These are phyloP conservation scores for Dictyostelium citrinum DNA, from an alignment of 78 protist species.

Conservation along the genomic window DNA sequence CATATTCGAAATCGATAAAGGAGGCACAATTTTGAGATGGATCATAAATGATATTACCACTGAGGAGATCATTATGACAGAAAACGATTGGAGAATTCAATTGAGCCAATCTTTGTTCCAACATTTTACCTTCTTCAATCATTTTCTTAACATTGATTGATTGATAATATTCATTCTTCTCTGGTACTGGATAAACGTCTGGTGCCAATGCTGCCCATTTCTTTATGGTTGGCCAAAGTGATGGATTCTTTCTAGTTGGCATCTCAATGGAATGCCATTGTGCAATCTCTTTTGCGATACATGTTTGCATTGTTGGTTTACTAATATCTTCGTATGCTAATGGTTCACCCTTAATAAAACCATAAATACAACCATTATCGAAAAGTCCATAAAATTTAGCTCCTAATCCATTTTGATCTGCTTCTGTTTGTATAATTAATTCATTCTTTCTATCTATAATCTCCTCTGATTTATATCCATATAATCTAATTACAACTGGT, in stretches of 20 bases:
- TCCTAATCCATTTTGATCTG: conserved; percentile 77
- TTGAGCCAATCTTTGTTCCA: conserved; percentile 27
- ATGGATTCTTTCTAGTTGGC: conserved; percentile 77
- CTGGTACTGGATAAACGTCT: conserved; percentile 16
- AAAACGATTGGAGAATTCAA: conserved; percentile 72
- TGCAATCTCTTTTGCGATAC: conserved; percentile 50
- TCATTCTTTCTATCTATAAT: conserved; percentile 81
- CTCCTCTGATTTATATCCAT: conserved; percentile 76
- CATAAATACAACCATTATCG: conserved; percentile 80
- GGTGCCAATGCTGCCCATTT: conserved; percentile 72
- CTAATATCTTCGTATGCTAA: conserved; percentile 34
- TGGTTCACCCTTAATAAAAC: conserved; percentile 68
- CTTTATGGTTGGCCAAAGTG: conserved; percentile 56
- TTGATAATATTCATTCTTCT: background rate
- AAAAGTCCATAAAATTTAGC: conserved; percentile 81
- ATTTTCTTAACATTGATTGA: conserved; percentile 16
- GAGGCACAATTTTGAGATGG: conserved; percentile 11
- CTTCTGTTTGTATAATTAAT: conserved; percentile 67
- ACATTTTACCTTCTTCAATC: conserved; percentile 39
- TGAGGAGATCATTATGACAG: conserved; percentile 77
- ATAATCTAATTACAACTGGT: conserved; percentile 78
- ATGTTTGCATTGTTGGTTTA: conserved; percentile 14
- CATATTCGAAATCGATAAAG: conserved; percentile 84
- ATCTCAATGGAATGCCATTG: conserved; percentile 72
- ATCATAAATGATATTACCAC: conserved; percentile 73